Percentiles rank a stretch among this genome's conserved stretches.
Evolutionary conservation across 2,329 filamentous ascomycete genomes (phyloP).

Genomic region (Tolypocladium tundrense): DNA sequence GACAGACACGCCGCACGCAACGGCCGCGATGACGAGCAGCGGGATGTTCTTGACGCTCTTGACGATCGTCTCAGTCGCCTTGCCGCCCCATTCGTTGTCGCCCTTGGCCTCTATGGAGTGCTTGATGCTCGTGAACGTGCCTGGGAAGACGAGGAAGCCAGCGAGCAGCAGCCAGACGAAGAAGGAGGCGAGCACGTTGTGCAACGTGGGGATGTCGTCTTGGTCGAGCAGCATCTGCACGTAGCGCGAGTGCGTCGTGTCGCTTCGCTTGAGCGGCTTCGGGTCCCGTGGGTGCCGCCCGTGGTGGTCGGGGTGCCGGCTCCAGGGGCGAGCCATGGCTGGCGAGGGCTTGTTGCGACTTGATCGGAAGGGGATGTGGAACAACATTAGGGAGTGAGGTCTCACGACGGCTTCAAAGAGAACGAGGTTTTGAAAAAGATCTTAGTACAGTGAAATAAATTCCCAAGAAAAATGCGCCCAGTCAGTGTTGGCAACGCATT

Average conservation of each 20-base stretch:
- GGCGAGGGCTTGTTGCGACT: not conserved
- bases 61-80: conserved; percentile 11
- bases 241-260: conserved; percentile 25
- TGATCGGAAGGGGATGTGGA: not conserved
- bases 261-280: conserved; percentile 8
- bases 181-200: conserved; percentile 33
- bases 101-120: conserved; percentile 12
- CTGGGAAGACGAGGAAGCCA: conserved; percentile 42
- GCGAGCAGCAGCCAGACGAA: conserved; percentile 37
- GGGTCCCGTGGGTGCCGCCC: conserved; percentile 1
- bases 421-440: not conserved
- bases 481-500: not conserved
- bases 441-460: not conserved
- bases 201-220: conserved; percentile 31
- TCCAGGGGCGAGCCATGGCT: conserved; percentile 2
- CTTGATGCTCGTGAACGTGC: conserved; percentile 35
- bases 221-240: conserved; percentile 35
- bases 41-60: conserved; percentile 22
- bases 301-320: conserved; percentile 4
- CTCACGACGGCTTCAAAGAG: not conserved
- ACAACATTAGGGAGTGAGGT: not conserved
- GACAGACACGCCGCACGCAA: conserved; percentile 26
- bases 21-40: conserved; percentile 31
- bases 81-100: conserved; percentile 5
- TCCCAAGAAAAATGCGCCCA: not conserved